Percentiles rank a stretch among this genome's conserved stretches.
phyloP scores from a whole-genome alignment of 495 filamentous ascomycete genomes.

The Aspergillus coremiiformis region DNA sequence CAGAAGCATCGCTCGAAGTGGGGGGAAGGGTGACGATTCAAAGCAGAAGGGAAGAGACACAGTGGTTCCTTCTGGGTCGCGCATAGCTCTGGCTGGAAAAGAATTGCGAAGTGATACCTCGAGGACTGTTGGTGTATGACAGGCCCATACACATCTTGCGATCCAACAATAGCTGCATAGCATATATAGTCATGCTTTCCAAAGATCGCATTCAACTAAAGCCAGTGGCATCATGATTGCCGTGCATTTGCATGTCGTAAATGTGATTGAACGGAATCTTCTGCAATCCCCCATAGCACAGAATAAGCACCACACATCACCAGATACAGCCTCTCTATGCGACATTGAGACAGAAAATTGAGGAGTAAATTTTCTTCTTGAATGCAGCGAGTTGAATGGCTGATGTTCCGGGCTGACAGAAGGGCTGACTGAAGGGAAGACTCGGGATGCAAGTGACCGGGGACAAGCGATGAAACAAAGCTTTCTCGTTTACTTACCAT shows the following conservation, averaged over 20 bases:
- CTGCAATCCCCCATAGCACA: neutral
- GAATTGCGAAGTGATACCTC: neutral
- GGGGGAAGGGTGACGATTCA: neutral
- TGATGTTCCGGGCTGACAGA: neutral
- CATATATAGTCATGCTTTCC: neutral
- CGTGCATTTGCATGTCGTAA: neutral
- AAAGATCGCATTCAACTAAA: neutral
- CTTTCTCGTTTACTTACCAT: constrained; percentile 26
- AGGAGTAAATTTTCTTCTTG: neutral
- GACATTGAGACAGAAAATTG: neutral
- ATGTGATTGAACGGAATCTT: neutral
- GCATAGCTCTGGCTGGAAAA: neutral
- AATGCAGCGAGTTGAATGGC: neutral
- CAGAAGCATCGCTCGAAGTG: neutral
- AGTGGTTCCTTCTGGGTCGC: neutral
- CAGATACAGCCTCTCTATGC: neutral
- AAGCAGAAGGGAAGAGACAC: neutral
- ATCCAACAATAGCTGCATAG: neutral
- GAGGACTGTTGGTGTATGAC: neutral
- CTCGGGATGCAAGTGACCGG: constrained; percentile 10
- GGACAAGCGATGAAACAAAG: constrained; percentile 13
- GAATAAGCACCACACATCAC: neutral
- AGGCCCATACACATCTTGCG: neutral
- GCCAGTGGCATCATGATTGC: neutral
- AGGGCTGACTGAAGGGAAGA: neutral